Base-by-base conservation (phyloP, 306 rosid species). In the Malus asiatica region DNA sequence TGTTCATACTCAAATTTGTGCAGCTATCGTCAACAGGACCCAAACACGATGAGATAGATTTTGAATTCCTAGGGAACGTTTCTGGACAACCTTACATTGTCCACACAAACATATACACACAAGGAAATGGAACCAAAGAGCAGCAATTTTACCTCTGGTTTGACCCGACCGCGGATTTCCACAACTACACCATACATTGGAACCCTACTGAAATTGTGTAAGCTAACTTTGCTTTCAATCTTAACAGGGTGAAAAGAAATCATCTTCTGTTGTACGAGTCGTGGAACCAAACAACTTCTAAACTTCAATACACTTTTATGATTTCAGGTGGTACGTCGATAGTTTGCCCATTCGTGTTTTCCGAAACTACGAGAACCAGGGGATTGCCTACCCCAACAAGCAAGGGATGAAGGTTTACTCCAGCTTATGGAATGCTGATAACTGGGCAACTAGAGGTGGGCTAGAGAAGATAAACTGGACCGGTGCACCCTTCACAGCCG, bases 151-250 rank as follows among this genome's bases (percentile, higher is more conserved):
- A 88, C 72, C 93, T 64, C 76, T 95, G 98, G 98, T 92, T 95
- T 73, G 93, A 92, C 55, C 97, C 97, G n/a, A 80, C 91, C 0
- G 82, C 95, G 45, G 89, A 83, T 79, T 95, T 78, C 78, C 97
- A 95, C 84, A 95, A 88, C 85, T 95, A 95, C 87, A 90, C 92
- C 81, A 88, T 90, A 72, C 97, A 89, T n/a, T 95, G 97, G 98
- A 90, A 90, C 77, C 96, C 96, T 71, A 66, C 84, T 45, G 83
- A 79, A 77, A 71, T 90, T 71, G 98, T 92, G 97, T 89, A 84
- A 87, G 95, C 79, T 69, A 38, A 46, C 69, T 73, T 72, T 14
- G 40, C 35, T 22, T 22, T 10, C 3, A 4, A 52, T 72, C 13
- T 63, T 10, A 63, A 63, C 19, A 30, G 66, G 35, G 35, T 61